Evolutionary conservation across 1,284 basidiomycete genomes (phyloP).

Genomic region (Moesziomyces sp.): DNA sequence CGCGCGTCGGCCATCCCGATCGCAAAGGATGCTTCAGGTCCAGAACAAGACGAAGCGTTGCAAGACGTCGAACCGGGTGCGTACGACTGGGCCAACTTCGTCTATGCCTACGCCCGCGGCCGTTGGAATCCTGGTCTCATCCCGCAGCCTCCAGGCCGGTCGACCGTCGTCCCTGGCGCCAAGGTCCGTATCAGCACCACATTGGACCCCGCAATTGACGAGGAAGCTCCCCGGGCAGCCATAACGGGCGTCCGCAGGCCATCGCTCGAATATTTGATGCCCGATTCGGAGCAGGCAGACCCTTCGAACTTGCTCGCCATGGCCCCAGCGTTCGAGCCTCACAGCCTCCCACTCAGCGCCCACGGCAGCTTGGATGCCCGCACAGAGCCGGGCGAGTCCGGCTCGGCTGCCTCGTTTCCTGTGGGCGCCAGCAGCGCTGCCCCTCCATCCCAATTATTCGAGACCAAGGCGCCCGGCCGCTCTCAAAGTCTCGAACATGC

Average conservation of each 20-base stretch:
- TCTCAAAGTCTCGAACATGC: slow-evolving; percentile 17
- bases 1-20: background rate
- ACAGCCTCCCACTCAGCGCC: slow-evolving; percentile 33
- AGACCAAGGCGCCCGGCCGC: slow-evolving; percentile 7
- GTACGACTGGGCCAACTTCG: slow-evolving; percentile 65
- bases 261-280: slow-evolving; percentile 31
- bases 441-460: background rate
- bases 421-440: background rate
- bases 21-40: background rate
- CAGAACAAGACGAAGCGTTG: background rate
- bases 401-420: slow-evolving; percentile 17
- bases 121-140: slow-evolving; percentile 58
- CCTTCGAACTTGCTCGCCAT: slow-evolving; percentile 1
- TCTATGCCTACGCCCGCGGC: slow-evolving; percentile 60
- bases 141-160: slow-evolving; percentile 57
- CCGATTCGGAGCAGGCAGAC: background rate
- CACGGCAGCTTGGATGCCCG: slow-evolving; percentile 17
- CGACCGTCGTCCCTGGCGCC: slow-evolving; percentile 33
- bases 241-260: slow-evolving; percentile 20
- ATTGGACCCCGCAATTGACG: slow-evolving; percentile 1
- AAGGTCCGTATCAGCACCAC: slow-evolving; percentile 29
- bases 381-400: slow-evolving; percentile 14
- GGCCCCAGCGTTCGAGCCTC: slow-evolving; percentile 14
- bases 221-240: background rate
- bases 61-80: slow-evolving; percentile 32